Base-by-base conservation (phyloP, 2,329 filamentous ascomycete genomes). In the Samsoniella hepiali region DNA sequence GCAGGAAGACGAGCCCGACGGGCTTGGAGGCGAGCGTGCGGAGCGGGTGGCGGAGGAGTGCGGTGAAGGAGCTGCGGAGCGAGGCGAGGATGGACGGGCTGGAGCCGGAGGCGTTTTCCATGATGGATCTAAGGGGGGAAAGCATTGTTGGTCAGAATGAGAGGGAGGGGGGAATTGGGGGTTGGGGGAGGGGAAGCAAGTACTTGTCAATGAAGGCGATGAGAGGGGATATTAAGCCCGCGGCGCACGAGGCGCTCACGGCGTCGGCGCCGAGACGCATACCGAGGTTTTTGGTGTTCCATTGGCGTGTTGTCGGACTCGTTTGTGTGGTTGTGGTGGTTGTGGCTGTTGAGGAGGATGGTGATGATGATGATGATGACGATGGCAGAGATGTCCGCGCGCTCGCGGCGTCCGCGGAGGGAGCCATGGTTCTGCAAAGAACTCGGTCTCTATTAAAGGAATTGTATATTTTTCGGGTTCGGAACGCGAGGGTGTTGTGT, bases 191-290 rank as follows among this genome's bases (percentile, higher is more conserved):
- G 54, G 15, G 29, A 15, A 32, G 45, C 32, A 10, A n/a, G 17
- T 79, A 93, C 90, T 89, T 87, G 76, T 97, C 93, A 76, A 97
- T 95, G 68, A 95, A 89, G 44, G 90, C 90, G 67, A 97, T 94
- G 45, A 96, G 73, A 1, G 93, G 93, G 62, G 93, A 91, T 55
- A 97, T 89, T 65, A 95, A 78, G 7, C 83, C 84, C 2, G 89
- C 91, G 11, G 93, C 91, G 53, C 85, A 83, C 2, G 84, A 82
- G 1, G 91, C 93, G 70, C 89, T 88, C 51, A 84, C 75, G 29
- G 84, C 75, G 78, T 97, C 92, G 17, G 87, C 84, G 50, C 81
- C 85, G 13, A 96, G 72, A 59, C 92, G 84, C 67, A 83, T 74
- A 15, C 83, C 84, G 62, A 96, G 76, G 68, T 91, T 88, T 67